These are phyloP conservation scores for Boletus reticulatus DNA, from an alignment of 768 basidiomycete genomes.

Conservation along the genomic window DNA sequence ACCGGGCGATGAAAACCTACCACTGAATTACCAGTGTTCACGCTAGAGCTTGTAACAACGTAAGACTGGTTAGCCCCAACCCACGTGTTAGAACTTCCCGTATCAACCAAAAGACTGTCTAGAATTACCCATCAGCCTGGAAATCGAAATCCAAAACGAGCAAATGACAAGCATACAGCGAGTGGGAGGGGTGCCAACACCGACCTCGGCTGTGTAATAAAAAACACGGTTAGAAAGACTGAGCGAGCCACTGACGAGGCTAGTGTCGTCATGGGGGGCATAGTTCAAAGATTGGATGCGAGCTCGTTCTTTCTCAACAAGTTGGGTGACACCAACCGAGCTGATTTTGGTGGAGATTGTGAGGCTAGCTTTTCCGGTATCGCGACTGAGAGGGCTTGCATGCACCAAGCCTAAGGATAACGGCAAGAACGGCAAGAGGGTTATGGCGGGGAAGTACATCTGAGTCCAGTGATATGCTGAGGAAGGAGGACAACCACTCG, in stretches of 20 bases:
- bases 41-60: no score
- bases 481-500: no score
- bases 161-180: conserved; percentile 17
- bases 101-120: conserved; percentile 32
- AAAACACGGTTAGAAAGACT: conserved; percentile 22
- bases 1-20: conserved; percentile 3
- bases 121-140: neutral
- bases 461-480: no score
- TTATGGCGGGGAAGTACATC: neutral
- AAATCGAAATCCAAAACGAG: no score
- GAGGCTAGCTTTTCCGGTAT: conserved; percentile 11
- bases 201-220: conserved; percentile 30
- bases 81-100: no score
- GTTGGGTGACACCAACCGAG: conserved; percentile 1
- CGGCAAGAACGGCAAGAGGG: conserved; percentile 10
- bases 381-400: conserved; percentile 1
- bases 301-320: conserved; percentile 23
- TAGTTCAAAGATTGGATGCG: conserved; percentile 13
- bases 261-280: neutral
- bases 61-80: no score
- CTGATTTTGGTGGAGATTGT: conserved; percentile 12
- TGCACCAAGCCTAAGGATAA: neutral
- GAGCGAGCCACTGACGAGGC: neutral
- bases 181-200: conserved; percentile 27
- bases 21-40: no score